Percentiles rank a stretch among this genome's conserved stretches.
phyloP scores from a whole-genome alignment of 805 yeast species.

The Teunomyces kruisii region DNA sequence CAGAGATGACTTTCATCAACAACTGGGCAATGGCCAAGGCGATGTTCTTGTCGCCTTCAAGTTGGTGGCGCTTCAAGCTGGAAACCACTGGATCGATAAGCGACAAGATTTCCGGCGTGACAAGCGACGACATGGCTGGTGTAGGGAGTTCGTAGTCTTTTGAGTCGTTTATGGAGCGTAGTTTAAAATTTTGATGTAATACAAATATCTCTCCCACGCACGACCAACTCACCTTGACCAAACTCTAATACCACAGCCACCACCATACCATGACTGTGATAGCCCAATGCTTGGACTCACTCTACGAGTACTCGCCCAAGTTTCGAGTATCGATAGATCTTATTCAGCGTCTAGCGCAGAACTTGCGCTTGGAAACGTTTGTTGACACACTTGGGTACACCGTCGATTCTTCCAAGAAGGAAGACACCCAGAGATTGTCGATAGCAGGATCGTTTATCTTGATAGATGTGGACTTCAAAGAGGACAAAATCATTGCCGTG shows the following conservation, averaged over 20 bases:
- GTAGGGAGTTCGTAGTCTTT: background rate
- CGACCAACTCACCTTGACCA: slow-evolving; percentile 1
- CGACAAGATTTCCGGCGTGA: slow-evolving; percentile 26
- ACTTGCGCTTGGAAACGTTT: slow-evolving; percentile 41
- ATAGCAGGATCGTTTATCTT: slow-evolving; percentile 43
- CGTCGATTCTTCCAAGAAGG: slow-evolving; percentile 6
- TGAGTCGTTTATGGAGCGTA: background rate
- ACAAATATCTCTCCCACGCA: background rate
- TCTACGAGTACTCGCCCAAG: slow-evolving; percentile 32
- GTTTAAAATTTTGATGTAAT: no score
- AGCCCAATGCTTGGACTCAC: slow-evolving; percentile 17
- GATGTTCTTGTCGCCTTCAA: slow-evolving; percentile 74
- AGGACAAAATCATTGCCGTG: slow-evolving; percentile 26
- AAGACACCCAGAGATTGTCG: slow-evolving; percentile 30
- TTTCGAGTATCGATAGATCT: slow-evolving; percentile 36
- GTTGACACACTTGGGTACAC: slow-evolving; percentile 37
- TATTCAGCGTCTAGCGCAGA: slow-evolving; percentile 40
- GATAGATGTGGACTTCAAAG: slow-evolving; percentile 38
- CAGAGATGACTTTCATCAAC: slow-evolving; percentile 82
- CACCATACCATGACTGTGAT: background rate
- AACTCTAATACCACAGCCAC: background rate
- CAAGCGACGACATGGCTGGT: background rate
- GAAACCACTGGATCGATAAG: slow-evolving; percentile 39
- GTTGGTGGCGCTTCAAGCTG: slow-evolving; percentile 79
- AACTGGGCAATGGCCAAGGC: slow-evolving; percentile 88